Evolutionary conservation across 345 rosid genomes (phyloP), one percentile per base, ranked within the genome.

Genomic region (Iberis pinnata): DNA sequence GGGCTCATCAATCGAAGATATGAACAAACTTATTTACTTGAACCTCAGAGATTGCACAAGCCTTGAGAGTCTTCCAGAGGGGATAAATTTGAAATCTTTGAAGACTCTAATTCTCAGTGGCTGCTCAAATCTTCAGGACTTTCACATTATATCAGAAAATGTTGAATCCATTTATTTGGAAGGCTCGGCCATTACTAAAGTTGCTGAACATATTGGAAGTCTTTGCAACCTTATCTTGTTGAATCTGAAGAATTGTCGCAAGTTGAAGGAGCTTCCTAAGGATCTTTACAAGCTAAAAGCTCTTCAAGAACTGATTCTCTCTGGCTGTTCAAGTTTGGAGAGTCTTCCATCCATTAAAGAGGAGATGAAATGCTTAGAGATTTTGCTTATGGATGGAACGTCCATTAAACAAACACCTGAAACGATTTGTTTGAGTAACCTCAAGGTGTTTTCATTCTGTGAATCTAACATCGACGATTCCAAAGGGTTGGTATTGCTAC

Each of bases 251-350:
- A 52, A 66, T 4, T 66, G 65, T 31, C 6, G 32, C 9, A 66
- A 12, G 13, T 22, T 66, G n/a, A 44, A 6, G 60, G 18, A 4
- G 36, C 65, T 66, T 35, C 71, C 70, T 9, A 38, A 44, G 8
- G 52, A 51, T 51, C 59, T 66, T 31, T 43, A 31, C 49, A 43
- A 66, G 56, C 60, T 66, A n/a, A 59, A 59, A 39, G 51, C 65
- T 59, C 64, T 67, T 31, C 53, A 67, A 52, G 61, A 67, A 51
- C 36, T 65, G 45, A 49, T 57, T 13, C 63, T 65, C 47, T 65
- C 64, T 18, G 64, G 70, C 0, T 49, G 70, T 11, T 56, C 58
- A 18, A 32, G 18, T 0, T 19, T 65, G 18, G 53, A 65, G 64
- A 49, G 45, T 56, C 40, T 65, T 22, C 70, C 70, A 33, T 42